Conservation (phyloP, 352 stramenopile species). For the Phytophthora europaea region DNA sequence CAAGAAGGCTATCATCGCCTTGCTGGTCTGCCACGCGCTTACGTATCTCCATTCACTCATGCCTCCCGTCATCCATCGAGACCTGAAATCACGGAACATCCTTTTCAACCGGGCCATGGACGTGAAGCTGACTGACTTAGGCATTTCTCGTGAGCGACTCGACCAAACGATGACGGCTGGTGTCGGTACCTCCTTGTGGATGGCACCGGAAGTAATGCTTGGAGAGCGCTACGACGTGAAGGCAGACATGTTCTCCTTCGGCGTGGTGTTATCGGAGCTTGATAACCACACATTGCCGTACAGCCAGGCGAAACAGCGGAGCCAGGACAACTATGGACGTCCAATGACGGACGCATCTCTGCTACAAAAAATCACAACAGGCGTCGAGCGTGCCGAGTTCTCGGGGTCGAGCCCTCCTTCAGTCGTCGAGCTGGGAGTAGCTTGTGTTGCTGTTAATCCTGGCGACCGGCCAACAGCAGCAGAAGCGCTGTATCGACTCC, state of each 20-base stretch:
- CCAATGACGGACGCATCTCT: constrained; percentile 29
- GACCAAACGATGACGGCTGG: constrained; percentile 35
- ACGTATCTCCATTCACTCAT: constrained; percentile 33
- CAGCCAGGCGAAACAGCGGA: constrained; percentile 8
- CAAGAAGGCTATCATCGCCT: constrained; percentile 31
- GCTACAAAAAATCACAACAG: constrained; percentile 40
- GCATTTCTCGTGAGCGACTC: constrained; percentile 18
- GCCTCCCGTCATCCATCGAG: constrained; percentile 50
- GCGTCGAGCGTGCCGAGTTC: constrained; percentile 31
- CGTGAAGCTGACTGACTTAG: constrained; percentile 40
- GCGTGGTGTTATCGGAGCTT: constrained; percentile 41
- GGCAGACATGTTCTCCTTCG: constrained; percentile 43
- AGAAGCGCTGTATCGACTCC: constrained; percentile 40
- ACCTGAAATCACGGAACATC: constrained; percentile 71
- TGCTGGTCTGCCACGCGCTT: constrained; percentile 46
- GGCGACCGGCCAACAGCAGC: constrained; percentile 26
- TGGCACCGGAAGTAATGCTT: constrained; percentile 37
- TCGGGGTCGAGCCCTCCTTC: constrained; percentile 9
- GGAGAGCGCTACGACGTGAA: constrained; percentile 37
- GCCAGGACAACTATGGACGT: constrained; percentile 5
- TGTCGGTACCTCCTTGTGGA: constrained; percentile 31
- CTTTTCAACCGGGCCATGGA: constrained; percentile 36
- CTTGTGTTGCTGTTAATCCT: constrained; percentile 37
- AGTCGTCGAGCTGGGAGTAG: constrained; percentile 19
- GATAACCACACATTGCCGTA: constrained; percentile 31